Evolutionary conservation across 2,329 filamentous ascomycete species (phyloP), one percentile per base, ranked within the genome.

Genomic region (Apiospora phragmitis): DNA sequence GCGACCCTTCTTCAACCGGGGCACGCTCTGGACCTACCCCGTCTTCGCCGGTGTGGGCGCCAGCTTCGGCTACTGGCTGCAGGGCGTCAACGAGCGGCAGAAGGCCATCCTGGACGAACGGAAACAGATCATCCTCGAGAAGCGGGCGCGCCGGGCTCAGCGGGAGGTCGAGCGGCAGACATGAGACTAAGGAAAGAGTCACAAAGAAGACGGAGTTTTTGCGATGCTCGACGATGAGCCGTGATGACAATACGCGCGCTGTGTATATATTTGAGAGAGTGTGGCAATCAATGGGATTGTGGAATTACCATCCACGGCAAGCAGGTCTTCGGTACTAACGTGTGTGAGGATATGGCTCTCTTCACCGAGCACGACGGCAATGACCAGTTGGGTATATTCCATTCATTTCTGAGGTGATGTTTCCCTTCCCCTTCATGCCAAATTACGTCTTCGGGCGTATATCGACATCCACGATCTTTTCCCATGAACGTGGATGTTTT

Each of bases 51-150:
- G 89, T 76, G 90, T 94, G 74, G 95, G 95, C 77, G 95, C 92
- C 77, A 94, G 92, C 84, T 98, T 98, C 84, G 96, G 96, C 76
- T 98, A 98, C 88, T 99, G 95, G 94, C 86, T 99, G 77, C 91
- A 95, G 85, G 93, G 94, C 73, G 93, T 98, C 70, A 94, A 98
- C 82, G 86, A 93, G 79, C 88, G 91, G 80, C 95, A 98, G 84
- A 88, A 92, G 76, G 89, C 89, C 75, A 88, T 94, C 73, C 85
- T 99, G 71, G 85, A 87, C 75, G 92, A 95, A 80, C 91, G 95
- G 80, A 95, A 94, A 86, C 88, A 93, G 76, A 83, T 87, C 70
- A 87, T 99, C 75, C 85, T 98, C 71, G 95, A 97, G 86, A 98
- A 98, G 91, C 88, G 96, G 81, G 91, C 91, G 81, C 88, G 94